Evolutionary conservation across 805 yeast genomes (phyloP).

Genomic region (Diddensiella transvaalensis): DNA sequence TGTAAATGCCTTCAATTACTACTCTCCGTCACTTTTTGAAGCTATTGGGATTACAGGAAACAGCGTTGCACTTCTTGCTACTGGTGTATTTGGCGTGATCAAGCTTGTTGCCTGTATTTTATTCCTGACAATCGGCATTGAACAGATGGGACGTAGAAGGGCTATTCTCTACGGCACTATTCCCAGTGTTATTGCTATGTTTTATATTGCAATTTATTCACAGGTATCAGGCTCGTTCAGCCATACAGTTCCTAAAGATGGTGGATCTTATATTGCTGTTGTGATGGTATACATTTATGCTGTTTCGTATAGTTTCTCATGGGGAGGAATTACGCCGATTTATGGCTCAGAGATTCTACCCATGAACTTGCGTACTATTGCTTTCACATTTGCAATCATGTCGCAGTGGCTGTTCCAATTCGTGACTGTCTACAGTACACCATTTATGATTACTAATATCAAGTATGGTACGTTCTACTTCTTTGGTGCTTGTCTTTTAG

Average conservation of each 20-base stretch:
- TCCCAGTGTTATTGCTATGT: constrained; percentile 44
- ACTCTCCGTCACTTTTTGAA: constrained; percentile 49
- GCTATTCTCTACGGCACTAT: constrained; percentile 39
- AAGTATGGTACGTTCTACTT: constrained; percentile 30
- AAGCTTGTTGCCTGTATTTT: constrained; percentile 37
- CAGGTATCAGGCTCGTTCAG: constrained; percentile 38
- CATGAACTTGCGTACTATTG: constrained; percentile 65
- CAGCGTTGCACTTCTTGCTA: constrained; percentile 44
- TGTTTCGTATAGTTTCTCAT: constrained; percentile 51
- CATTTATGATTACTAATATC: constrained; percentile 25
- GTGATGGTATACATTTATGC: constrained; percentile 55
- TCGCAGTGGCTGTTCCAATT: constrained; percentile 65
- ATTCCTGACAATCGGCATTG: constrained; percentile 45
- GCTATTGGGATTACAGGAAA: constrained; percentile 47
- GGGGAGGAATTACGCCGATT: constrained; percentile 58
- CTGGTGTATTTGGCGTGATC: constrained; percentile 51
- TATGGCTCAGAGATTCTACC: constrained; percentile 66
- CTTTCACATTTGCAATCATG: constrained; percentile 58
- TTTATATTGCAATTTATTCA: constrained; percentile 48
- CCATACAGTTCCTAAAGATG: constrained; percentile 23
- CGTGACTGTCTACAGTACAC: constrained; percentile 29
- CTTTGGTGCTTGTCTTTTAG: constrained; percentile 28
- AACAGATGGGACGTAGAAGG: constrained; percentile 44
- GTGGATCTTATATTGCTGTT: constrained; percentile 35
- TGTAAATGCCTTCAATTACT: constrained; percentile 36